A percentile compares a stretch with the other conserved stretches of the same genome.
Conservation (phyloP, 2,329 filamentous ascomycete species). For the Apiospora hydei region DNA sequence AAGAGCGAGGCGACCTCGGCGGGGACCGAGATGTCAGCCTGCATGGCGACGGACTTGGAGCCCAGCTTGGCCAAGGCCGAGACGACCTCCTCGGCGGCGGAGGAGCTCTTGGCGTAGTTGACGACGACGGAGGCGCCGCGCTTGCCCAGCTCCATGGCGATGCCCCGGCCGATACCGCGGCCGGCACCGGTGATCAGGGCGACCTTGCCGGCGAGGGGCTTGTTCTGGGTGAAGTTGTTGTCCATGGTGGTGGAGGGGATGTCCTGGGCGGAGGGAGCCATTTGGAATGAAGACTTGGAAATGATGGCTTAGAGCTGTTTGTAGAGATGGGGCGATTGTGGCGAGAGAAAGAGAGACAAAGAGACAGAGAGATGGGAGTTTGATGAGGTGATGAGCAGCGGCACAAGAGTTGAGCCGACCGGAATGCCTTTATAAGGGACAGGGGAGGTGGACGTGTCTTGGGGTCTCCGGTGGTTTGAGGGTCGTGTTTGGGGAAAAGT, state of each 20-base stretch:
- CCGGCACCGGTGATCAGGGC: constrained; percentile 70
- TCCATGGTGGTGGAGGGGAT: constrained; percentile 27
- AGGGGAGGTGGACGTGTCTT: constrained; percentile 17
- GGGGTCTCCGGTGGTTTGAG: constrained; percentile 23
- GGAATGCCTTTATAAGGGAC: constrained; percentile 3
- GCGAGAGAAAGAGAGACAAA: not conserved
- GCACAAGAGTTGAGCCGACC: not conserved
- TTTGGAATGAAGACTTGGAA: constrained; percentile 19
- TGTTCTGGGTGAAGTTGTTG: constrained; percentile 37
- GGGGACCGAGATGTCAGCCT: constrained; percentile 70
- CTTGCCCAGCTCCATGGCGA: constrained; percentile 71
- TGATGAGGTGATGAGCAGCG: not conserved
- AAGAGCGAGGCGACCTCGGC: constrained; percentile 68
- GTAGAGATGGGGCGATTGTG: not conserved
- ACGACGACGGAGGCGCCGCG: constrained; percentile 71
- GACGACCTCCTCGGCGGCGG: constrained; percentile 65
- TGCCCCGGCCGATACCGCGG: constrained; percentile 71
- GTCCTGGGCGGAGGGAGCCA: constrained; percentile 41
- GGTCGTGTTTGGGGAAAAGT: constrained; percentile 26
- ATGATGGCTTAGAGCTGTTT: not conserved
- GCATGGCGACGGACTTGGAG: constrained; percentile 63
- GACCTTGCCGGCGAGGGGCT: constrained; percentile 58
- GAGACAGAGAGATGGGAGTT: not conserved
- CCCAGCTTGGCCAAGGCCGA: constrained; percentile 61
- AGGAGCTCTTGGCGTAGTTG: constrained; percentile 68